phyloP scores from a whole-genome alignment of 208 protist species.

The Acanthamoeba lenticulata region DNA sequence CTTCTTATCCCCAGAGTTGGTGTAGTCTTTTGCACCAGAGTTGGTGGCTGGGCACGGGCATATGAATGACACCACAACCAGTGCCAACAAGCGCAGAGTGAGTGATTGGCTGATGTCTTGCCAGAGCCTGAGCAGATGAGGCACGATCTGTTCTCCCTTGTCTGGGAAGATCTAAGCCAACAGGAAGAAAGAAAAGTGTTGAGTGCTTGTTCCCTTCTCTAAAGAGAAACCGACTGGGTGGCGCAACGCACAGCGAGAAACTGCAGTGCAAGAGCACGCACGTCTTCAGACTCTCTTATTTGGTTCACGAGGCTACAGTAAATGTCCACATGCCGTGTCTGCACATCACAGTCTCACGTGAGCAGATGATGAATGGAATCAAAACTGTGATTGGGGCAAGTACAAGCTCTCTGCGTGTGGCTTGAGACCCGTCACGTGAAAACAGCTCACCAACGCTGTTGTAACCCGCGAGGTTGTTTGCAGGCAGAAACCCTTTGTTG shows the following conservation, averaged over 20 bases:
- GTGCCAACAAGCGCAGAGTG: background rate
- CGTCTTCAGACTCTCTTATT: no score
- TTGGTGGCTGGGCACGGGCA: background rate
- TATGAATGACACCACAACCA: background rate
- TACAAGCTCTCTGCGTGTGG: no score
- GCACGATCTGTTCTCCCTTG: background rate
- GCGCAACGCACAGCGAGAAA: background rate
- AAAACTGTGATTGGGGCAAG: no score
- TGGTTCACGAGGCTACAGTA: no score
- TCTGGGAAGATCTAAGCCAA: background rate
- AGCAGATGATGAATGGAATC: no score
- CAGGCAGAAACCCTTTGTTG: no score
- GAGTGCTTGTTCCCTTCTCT: background rate
- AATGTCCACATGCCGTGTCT: no score
- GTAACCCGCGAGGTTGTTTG: no score
- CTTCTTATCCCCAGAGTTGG: no score
- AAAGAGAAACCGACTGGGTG: background rate
- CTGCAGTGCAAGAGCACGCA: background rate
- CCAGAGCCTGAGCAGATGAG: background rate
- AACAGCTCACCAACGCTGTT: no score
- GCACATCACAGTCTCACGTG: no score
- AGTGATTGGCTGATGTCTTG: background rate
- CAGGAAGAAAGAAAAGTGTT: background rate
- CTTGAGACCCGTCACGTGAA: no score
- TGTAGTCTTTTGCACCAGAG: background rate